These are phyloP conservation scores for Malus hybrid DNA, from an alignment of 331 rosid species.

Conservation along the genomic window DNA sequence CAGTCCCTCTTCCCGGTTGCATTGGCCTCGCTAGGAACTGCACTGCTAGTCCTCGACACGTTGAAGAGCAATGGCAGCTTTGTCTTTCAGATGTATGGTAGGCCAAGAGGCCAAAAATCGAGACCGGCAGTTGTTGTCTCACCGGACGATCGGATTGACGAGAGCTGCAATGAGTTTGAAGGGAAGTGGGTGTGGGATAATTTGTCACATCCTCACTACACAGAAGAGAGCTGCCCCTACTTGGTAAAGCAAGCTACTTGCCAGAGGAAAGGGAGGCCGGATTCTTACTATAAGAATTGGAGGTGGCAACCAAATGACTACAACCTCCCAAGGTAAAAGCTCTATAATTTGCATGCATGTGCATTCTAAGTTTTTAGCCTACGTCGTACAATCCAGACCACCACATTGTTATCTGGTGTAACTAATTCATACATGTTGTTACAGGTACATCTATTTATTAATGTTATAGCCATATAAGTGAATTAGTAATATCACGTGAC, in stretches of 20 bases:
- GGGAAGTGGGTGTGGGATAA: constrained; percentile 90
- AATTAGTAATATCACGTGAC: no score
- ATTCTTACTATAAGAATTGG: constrained; percentile 81
- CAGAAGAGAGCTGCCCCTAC: constrained; percentile 69
- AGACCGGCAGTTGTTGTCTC: constrained; percentile 35
- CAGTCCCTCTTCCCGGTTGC: constrained; percentile 48
- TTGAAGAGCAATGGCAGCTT: constrained; percentile 44
- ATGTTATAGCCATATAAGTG: no score
- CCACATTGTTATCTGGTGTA: no score
- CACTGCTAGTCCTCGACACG: constrained; percentile 44
- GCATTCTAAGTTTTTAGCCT: neutral
- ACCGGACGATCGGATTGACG: constrained; percentile 45
- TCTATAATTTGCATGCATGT: neutral
- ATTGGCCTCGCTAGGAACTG: constrained; percentile 52
- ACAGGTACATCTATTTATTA: no score
- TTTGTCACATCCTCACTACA: constrained; percentile 57
- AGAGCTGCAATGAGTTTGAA: constrained; percentile 59
- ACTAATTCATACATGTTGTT: no score
- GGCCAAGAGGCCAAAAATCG: constrained; percentile 22
- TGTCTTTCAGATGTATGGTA: constrained; percentile 25
- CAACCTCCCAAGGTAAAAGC: constrained; percentile 63
- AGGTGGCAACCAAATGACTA: constrained; percentile 82
- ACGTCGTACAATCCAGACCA: no score
- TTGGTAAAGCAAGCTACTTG: constrained; percentile 90
- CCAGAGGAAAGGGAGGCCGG: constrained; percentile 75